Evolutionary conservation across 1,284 basidiomycete species (phyloP).

Genomic region (Hemileia vastatrix): DNA sequence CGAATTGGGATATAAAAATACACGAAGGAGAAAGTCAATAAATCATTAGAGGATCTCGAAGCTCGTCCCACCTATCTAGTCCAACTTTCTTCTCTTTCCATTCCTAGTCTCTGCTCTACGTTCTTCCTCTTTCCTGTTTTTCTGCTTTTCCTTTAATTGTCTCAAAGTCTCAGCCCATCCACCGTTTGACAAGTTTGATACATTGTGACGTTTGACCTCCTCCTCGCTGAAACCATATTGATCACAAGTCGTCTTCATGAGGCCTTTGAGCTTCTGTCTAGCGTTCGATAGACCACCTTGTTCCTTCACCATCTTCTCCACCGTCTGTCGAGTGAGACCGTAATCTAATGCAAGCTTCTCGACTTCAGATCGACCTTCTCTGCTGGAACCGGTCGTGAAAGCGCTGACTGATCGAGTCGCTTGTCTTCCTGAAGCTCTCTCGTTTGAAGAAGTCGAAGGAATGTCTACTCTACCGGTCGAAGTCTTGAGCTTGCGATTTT

Average conservation of each 20-base stretch:
- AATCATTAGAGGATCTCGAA: no score
- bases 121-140: no score
- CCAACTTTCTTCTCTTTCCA: no score
- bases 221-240: background rate
- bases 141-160: no score
- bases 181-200: no score
- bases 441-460: background rate
- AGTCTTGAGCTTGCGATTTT: background rate
- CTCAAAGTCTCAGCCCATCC: no score
- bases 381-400: no score
- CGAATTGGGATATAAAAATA: no score
- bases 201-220: background rate
- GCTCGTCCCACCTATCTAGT: no score
- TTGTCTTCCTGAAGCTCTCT: background rate
- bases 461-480: background rate
- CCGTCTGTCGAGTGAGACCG: background rate
- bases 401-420: no score
- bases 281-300: background rate
- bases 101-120: no score
- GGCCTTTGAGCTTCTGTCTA: background rate
- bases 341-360: background rate
- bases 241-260: background rate
- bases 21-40: no score
- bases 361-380: background rate
- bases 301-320: background rate